A percentile compares a stretch with the other conserved stretches of the same genome.
These are phyloP conservation scores for Solanum raphanifolium DNA, from an alignment of 257 asterid genomes.

Conservation along the genomic window DNA sequence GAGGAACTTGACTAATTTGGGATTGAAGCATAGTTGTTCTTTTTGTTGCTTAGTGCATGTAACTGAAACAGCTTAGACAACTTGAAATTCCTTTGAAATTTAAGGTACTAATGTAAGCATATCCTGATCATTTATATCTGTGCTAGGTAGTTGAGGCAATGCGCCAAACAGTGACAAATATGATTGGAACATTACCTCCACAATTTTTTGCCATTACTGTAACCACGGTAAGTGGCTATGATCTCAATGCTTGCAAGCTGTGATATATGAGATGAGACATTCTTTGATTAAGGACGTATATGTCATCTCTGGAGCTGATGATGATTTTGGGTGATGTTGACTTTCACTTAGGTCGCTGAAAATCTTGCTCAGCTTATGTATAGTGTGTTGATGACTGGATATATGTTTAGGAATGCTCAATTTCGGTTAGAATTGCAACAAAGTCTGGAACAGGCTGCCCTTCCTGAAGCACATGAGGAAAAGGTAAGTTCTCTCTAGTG, in stretches of 20 bases:
- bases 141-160: conserved; percentile 91
- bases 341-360: conserved; percentile 69
- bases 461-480: conserved; percentile 70
- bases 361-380: conserved; percentile 97
- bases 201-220: conserved; percentile 91
- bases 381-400: conserved; percentile 98
- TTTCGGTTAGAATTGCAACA: conserved; percentile 89
- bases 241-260: not conserved
- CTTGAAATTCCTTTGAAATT: not conserved
- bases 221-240: conserved; percentile 52
- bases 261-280: not conserved
- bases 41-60: not conserved
- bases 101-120: not conserved
- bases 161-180: conserved; percentile 96
- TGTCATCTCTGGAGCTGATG: not conserved
- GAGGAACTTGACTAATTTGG: not conserved
- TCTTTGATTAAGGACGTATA: not conserved
- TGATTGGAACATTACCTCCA: conserved; percentile 95
- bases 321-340: conserved; percentile 8
- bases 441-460: conserved; percentile 91
- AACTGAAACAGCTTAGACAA: not conserved
- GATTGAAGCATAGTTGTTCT: not conserved
- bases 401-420: conserved; percentile 92
- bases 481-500: conserved; percentile 26
- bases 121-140: not conserved